These are phyloP conservation scores for Cercospora zeina DNA, from an alignment of 2,329 filamentous ascomycete genomes.

Conservation along the genomic window DNA sequence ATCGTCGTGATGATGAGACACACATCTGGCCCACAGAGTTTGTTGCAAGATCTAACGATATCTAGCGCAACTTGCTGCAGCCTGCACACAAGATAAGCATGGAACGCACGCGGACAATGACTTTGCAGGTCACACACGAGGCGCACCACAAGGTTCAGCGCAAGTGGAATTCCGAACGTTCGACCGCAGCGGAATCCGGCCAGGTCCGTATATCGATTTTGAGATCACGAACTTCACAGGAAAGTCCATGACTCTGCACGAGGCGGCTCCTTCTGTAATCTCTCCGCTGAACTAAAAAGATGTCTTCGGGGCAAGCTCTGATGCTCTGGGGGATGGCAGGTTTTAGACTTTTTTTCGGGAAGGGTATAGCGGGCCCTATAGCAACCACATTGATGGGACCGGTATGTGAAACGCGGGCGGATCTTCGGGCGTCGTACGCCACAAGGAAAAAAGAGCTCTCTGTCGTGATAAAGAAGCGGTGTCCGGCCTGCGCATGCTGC, in stretches of 20 bases:
- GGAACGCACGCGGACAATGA: background rate
- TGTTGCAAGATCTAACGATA: too few species aligned
- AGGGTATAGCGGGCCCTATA: conserved; percentile 16
- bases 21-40: background rate
- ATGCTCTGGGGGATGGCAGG: background rate
- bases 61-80: too few species aligned
- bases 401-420: conserved; percentile 12
- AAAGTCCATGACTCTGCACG: background rate
- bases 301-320: conserved; percentile 3
- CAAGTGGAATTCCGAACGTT: background rate
- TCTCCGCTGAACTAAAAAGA: background rate
- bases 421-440: conserved; percentile 1
- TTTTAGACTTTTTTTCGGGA: background rate
- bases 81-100: too few species aligned
- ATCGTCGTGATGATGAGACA: background rate
- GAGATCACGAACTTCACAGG: too few species aligned
- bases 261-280: background rate
- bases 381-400: conserved; percentile 4
- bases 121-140: too few species aligned
- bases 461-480: conserved; percentile 13
- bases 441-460: background rate
- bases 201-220: background rate
- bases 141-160: background rate
- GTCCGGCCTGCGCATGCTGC: conserved; percentile 7
- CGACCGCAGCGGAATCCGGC: background rate